Evolutionary conservation across 768 basidiomycete species (phyloP).

Genomic region (Hydnomerulius pinastri): DNA sequence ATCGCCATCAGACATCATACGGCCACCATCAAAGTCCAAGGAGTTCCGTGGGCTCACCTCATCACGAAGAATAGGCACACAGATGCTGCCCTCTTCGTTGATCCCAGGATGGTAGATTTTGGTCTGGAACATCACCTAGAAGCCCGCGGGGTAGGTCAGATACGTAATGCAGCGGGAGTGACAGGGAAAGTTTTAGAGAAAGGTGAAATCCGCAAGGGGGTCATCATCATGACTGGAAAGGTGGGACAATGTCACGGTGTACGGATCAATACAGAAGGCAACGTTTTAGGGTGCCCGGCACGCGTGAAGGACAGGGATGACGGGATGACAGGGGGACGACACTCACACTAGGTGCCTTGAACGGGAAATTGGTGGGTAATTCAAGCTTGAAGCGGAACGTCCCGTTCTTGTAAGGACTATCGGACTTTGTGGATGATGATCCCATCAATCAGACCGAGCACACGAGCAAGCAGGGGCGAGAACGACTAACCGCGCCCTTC

Average conservation of each 20-base stretch:
- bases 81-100: constrained; percentile 86
- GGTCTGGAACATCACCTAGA: constrained; percentile 78
- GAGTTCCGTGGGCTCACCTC: constrained; percentile 51
- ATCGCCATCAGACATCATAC: neutral
- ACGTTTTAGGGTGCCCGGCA: constrained; percentile 19
- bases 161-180: constrained; percentile 20
- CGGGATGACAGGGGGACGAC: neutral
- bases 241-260: neutral
- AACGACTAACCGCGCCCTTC: constrained; percentile 64
- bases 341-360: constrained; percentile 79
- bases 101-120: constrained; percentile 92
- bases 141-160: constrained; percentile 7
- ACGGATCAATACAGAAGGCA: constrained; percentile 10
- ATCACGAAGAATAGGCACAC: constrained; percentile 81
- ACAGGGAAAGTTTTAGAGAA: neutral
- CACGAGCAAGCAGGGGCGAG: neutral
- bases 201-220: neutral
- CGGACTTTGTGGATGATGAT: constrained; percentile 44
- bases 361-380: constrained; percentile 83
- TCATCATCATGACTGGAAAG: neutral
- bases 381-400: constrained; percentile 72
- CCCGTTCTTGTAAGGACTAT: constrained; percentile 83
- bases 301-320: constrained; percentile 2
- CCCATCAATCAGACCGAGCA: constrained; percentile 5
- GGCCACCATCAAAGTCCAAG: neutral